Evolutionary conservation across 352 stramenopile species (phyloP), one percentile per base, ranked within the genome.

Genomic region (Globisporangium middletonii): DNA sequence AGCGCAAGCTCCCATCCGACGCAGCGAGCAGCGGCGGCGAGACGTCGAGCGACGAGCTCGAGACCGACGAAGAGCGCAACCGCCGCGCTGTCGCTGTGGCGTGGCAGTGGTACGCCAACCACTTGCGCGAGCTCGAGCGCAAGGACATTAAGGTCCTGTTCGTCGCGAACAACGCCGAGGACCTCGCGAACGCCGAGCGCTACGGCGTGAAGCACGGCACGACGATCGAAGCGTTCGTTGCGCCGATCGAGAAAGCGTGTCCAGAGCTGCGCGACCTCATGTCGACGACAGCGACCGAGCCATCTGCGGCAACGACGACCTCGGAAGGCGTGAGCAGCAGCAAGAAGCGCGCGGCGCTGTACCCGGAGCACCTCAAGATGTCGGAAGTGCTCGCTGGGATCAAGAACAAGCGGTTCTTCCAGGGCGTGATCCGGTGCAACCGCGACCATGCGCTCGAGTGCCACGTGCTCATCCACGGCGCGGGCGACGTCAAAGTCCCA

Each of bases 371-470:
- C 53, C 63, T 92, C 28, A 52, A 72, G 13, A 79, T 88, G 54
- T 86, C 81, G 23, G 82, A 94, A 37, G 57, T 96, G n/a, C 69
- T 91, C 16, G 69, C 81, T 0, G 88, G 88, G 27, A 91, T 96
- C 53, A 92, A 91, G 65, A 91, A 88, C 68, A 90, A 89, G 59
- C 66, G 78, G 19, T 92, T 92, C 44, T 93, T 96, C 56, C 89
- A 97, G 65, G 92, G 89, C 18, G 93, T 88, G 1, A 76, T 97
- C 44, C 80, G 91, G 28, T 91, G 81, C 64, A 96, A 97, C 52
- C 69, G 83, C 13, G 84, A 94, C 60, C 80, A 94, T 60, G 94
- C 81, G 71, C 64, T 89, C 11, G 83, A 93, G 62, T 89, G 79
- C 50, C 72, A 88, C 47, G 83, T 93, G 42, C 55, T 93, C n/a